Conservation (phyloP, 495 filamentous ascomycete species). For the Cercophora samala region DNA sequence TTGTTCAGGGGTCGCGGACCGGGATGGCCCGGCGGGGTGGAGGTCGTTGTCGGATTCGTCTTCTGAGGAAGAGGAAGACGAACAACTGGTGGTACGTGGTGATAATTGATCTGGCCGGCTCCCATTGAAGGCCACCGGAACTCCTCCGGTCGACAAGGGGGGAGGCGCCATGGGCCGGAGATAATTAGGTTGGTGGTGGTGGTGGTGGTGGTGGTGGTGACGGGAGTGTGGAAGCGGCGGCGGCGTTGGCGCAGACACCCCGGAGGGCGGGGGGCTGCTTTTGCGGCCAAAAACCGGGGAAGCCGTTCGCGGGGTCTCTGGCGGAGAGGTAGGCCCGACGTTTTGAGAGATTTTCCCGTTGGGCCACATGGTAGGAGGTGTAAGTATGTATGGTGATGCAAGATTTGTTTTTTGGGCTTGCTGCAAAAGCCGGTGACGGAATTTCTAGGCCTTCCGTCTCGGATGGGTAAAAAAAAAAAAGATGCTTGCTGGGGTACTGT, state of each 20-base stretch:
- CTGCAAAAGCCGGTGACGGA: constrained; percentile 15
- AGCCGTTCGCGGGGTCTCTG: constrained; percentile 48
- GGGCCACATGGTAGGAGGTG: constrained; percentile 40
- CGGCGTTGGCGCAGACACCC: constrained; percentile 25
- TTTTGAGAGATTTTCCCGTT: constrained; percentile 45
- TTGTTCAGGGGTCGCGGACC: constrained; percentile 35
- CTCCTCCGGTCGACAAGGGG: constrained; percentile 32
- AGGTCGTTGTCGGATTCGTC: constrained; percentile 38
- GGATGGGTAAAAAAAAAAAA: background rate
- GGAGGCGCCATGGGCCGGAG: constrained; percentile 34
- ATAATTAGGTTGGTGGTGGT: constrained; percentile 16
- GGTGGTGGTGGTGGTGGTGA: constrained; percentile 16
- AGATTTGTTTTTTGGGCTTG: background rate
- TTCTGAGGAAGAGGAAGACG: constrained; percentile 27
- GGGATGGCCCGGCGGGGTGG: constrained; percentile 30
- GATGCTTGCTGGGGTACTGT: constrained; percentile 11
- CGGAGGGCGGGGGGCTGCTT: constrained; percentile 26
- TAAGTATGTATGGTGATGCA: constrained; percentile 40
- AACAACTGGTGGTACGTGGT: constrained; percentile 47
- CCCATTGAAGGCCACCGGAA: constrained; percentile 38
- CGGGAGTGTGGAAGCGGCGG: background rate
- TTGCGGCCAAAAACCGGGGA: constrained; percentile 43
- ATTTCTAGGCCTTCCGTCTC: background rate
- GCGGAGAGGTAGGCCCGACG: constrained; percentile 52
- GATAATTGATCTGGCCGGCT: constrained; percentile 49